A percentile compares a stretch with the other conserved stretches of the same genome.
phyloP scores from a whole-genome alignment of 768 basidiomycete species.

The Dendrothele bispora region DNA sequence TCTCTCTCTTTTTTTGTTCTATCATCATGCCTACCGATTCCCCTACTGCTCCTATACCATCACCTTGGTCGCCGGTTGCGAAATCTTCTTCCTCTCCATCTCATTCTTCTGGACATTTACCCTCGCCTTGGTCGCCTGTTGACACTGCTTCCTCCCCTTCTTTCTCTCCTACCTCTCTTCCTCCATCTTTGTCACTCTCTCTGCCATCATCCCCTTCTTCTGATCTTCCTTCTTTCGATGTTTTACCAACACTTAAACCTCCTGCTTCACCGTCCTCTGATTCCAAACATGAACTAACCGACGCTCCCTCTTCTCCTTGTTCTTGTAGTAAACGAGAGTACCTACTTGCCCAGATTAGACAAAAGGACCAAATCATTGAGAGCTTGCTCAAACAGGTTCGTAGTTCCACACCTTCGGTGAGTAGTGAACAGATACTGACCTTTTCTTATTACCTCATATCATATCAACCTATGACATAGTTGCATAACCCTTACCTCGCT shows the following conservation, averaged over 20 bases:
- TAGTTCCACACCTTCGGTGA: conserved; percentile 1
- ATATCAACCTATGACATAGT: conserved; percentile 36
- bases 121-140: too few relatives aligned
- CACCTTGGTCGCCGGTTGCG: too few relatives aligned
- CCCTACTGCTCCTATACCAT: too few relatives aligned
- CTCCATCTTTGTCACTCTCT: background rate
- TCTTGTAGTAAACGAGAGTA: conserved; percentile 79
- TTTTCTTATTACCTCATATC: background rate
- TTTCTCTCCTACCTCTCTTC: background rate
- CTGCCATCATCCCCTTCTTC: background rate
- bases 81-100: too few relatives aligned
- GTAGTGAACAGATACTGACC: background rate
- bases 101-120: too few relatives aligned
- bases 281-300: too few relatives aligned
- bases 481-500: conserved; percentile 80
- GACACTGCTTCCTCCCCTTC: background rate
- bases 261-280: conserved; percentile 34
- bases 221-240: background rate
- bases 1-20: too few relatives aligned
- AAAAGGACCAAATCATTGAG: conserved; percentile 87
- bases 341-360: conserved; percentile 79
- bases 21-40: too few relatives aligned
- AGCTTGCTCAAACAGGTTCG: conserved; percentile 79
- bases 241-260: conserved; percentile 20
- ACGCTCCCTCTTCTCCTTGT: conserved; percentile 38